Percentiles rank a stretch among this genome's conserved stretches.
Evolutionary conservation across 2,329 filamentous ascomycete genomes (phyloP).

Genomic region (Stagonosporopsis chrysanthemi): DNA sequence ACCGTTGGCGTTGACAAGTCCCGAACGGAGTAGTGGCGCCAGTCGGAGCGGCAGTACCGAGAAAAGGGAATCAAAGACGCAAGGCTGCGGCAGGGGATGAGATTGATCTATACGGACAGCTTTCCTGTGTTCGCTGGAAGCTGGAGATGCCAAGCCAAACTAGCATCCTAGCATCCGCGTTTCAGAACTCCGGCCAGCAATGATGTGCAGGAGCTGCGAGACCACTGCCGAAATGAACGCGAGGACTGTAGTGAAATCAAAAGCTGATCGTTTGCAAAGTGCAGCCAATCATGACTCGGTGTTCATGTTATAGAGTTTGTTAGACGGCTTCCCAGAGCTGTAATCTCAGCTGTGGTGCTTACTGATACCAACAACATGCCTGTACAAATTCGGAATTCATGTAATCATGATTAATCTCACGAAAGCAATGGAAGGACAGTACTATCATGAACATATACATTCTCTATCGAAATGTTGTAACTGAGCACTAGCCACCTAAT

Average conservation of each 20-base stretch:
- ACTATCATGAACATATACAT: background rate
- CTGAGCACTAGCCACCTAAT: too few relatives aligned
- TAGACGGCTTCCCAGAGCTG: conserved; percentile 4
- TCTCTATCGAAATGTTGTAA: background rate
- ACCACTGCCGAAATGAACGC: conserved; percentile 13
- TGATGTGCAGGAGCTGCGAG: conserved; percentile 28
- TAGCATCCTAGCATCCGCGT: conserved; percentile 37
- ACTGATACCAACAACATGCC: conserved; percentile 6
- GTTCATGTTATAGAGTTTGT: background rate
- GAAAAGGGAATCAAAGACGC: conserved; percentile 32
- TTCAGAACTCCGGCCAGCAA: conserved; percentile 35
- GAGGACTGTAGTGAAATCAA: background rate
- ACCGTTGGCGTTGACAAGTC: conserved; percentile 40
- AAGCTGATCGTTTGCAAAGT: background rate
- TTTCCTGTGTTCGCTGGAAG: conserved; percentile 22
- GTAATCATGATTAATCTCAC: background rate
- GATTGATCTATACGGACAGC: conserved; percentile 25
- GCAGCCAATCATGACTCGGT: background rate
- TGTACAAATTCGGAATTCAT: background rate
- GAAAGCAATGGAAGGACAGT: background rate
- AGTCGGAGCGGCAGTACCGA: conserved; percentile 30
- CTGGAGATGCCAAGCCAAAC: conserved; percentile 26
- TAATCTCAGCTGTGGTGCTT: conserved; percentile 10
- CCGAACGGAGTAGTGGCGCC: conserved; percentile 33
- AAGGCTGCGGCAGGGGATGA: conserved; percentile 24